These are phyloP conservation scores for Pachyrhizus erosus DNA, from an alignment of 306 rosid species.

Conservation along the genomic window DNA sequence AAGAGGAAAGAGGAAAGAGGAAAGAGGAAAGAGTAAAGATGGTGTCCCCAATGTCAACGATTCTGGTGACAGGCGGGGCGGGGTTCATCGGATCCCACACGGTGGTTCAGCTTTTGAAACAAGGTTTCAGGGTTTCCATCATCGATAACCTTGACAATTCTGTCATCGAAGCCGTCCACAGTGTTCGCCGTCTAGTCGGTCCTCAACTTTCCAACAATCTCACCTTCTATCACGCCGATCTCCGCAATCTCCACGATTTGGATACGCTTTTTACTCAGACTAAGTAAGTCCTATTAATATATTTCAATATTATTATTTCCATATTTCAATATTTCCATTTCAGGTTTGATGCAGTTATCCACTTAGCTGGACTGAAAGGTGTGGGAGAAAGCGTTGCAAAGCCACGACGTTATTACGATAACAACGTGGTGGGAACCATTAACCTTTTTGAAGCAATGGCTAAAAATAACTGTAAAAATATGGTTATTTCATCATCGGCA, in stretches of 20 bases:
- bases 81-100: constrained; percentile 88
- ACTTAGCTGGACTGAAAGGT: constrained; percentile 85
- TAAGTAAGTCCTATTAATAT: not conserved
- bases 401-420: constrained; percentile 64
- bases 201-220: constrained; percentile 66
- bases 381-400: constrained; percentile 80
- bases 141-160: constrained; percentile 78
- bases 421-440: constrained; percentile 68
- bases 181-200: constrained; percentile 68
- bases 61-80: constrained; percentile 84
- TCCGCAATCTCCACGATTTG: constrained; percentile 63
- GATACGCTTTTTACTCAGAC: constrained; percentile 62
- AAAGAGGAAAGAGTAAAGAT: constrained; percentile 20
- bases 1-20: not conserved
- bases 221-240: constrained; percentile 68
- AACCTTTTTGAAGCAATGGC: constrained; percentile 74
- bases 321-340: too few species aligned
- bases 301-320: too few species aligned
- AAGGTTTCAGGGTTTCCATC: constrained; percentile 64
- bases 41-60: constrained; percentile 44
- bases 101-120: constrained; percentile 70
- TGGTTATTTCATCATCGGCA: constrained; percentile 81
- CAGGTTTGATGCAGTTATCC: constrained; percentile 87
- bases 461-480: constrained; percentile 71
- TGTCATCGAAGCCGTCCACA: constrained; percentile 60